Evolutionary conservation across 805 yeast genomes (phyloP).

Genomic region (Candida piceae): DNA sequence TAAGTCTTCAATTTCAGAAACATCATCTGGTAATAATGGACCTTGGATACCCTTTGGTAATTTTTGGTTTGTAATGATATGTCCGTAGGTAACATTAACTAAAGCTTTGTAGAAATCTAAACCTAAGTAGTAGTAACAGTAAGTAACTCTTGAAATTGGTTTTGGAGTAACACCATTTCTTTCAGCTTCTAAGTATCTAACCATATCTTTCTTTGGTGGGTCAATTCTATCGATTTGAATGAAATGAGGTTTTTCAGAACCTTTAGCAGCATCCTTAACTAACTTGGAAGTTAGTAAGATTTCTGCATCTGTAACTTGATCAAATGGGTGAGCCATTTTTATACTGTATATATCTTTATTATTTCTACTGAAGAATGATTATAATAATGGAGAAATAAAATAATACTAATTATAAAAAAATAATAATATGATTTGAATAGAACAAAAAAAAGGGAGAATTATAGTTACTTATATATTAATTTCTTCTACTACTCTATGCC

Average conservation of each 20-base stretch:
- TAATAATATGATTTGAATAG: too few species aligned
- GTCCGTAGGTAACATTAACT: conserved; percentile 58
- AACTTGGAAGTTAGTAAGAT: conserved; percentile 52
- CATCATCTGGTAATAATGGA: conserved; percentile 65
- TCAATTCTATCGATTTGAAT: conserved; percentile 64
- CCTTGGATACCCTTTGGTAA: conserved; percentile 63
- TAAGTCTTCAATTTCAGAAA: conserved; percentile 47
- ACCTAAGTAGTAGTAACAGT: conserved; percentile 58
- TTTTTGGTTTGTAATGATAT: conserved; percentile 50
- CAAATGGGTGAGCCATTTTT: conserved; percentile 47
- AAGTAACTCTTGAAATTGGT: conserved; percentile 61
- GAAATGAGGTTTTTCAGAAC: conserved; percentile 53
- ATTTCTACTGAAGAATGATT: too few species aligned
- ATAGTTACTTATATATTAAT: too few species aligned
- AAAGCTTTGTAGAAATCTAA: conserved; percentile 62
- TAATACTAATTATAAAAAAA: too few species aligned
- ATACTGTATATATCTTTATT: too few species aligned
- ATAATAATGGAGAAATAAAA: too few species aligned
- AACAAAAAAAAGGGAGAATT: too few species aligned
- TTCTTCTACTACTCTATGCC: too few species aligned
- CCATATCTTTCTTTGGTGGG: conserved; percentile 74
- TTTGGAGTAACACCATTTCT: conserved; percentile 49
- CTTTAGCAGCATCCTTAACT: conserved; percentile 53
- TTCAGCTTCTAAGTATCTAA: conserved; percentile 63
- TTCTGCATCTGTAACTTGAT: conserved; percentile 54